phyloP scores from a whole-genome alignment of 2,329 filamentous ascomycete genomes.

The Ophiocordyceps camponoti-rufipedis region DNA sequence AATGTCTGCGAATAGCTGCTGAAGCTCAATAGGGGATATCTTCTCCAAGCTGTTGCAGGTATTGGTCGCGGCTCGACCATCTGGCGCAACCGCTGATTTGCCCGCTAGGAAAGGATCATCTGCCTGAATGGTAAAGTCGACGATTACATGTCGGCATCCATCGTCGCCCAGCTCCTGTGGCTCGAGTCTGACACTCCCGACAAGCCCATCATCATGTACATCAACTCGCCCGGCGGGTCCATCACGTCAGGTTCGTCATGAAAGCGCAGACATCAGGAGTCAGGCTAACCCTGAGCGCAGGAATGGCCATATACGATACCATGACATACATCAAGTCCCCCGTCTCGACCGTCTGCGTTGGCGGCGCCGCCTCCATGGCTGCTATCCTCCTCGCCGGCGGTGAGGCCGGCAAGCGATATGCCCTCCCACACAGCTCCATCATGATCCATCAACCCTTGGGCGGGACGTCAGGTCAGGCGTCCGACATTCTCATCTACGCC shows the following conservation, averaged over 20 bases:
- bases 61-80: conserved; percentile 5
- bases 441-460: conserved; percentile 96
- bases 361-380: conserved; percentile 90
- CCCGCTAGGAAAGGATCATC: conserved; percentile 65
- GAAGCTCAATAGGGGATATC: conserved; percentile 46
- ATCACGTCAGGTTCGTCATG: conserved; percentile 45
- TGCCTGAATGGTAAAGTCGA: conserved; percentile 86
- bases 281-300: conserved; percentile 9
- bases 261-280: not conserved
- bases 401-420: conserved; percentile 66
- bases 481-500: conserved; percentile 89
- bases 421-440: conserved; percentile 80
- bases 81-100: conserved; percentile 3
- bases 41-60: conserved; percentile 67
- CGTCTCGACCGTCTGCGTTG: conserved; percentile 87
- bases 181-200: conserved; percentile 92
- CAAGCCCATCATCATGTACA: conserved; percentile 93
- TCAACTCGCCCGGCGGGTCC: conserved; percentile 87
- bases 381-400: conserved; percentile 77
- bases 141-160: conserved; percentile 76
- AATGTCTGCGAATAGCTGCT: conserved; percentile 4
- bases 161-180: conserved; percentile 91
- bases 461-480: conserved; percentile 43
- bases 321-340: conserved; percentile 93
- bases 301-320: conserved; percentile 88